phyloP scores from a whole-genome alignment of 2,329 filamentous ascomycete species.

The Calonectria ilicicola region DNA sequence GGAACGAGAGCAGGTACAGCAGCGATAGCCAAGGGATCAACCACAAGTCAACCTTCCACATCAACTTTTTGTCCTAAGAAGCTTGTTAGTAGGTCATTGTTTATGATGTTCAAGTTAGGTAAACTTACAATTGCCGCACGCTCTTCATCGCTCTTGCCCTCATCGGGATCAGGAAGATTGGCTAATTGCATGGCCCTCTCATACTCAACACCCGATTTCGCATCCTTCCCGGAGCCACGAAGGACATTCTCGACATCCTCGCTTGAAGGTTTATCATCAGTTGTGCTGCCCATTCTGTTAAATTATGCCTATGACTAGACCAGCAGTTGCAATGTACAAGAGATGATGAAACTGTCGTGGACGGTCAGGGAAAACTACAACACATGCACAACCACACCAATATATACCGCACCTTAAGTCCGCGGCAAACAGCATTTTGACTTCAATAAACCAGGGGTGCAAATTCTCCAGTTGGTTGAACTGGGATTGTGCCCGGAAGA shows the following conservation, averaged over 20 bases:
- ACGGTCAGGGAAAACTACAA: too few species aligned
- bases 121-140: conserved; percentile 67
- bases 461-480: neutral
- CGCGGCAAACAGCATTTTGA: neutral
- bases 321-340: neutral
- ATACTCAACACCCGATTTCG: conserved; percentile 22
- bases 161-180: conserved; percentile 59
- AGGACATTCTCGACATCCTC: neutral
- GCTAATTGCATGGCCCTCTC: conserved; percentile 46
- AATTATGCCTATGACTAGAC: too few species aligned
- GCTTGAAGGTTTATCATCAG: neutral
- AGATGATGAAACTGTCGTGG: neutral
- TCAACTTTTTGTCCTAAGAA: conserved; percentile 58
- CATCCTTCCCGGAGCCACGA: neutral
- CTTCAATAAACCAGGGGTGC: neutral
- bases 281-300: neutral
- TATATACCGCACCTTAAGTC: neutral
- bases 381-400: neutral
- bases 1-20: conserved; percentile 67
- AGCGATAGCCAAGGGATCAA: conserved; percentile 70
- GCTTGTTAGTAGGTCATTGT: neutral
- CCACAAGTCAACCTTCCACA: conserved; percentile 68
- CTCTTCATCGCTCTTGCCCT: conserved; percentile 71
- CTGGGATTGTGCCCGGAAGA: neutral
- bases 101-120: conserved; percentile 45